These are phyloP conservation scores for Acanthamoeba lenticulata DNA, from an alignment of 208 protist species.

Conservation along the genomic window DNA sequence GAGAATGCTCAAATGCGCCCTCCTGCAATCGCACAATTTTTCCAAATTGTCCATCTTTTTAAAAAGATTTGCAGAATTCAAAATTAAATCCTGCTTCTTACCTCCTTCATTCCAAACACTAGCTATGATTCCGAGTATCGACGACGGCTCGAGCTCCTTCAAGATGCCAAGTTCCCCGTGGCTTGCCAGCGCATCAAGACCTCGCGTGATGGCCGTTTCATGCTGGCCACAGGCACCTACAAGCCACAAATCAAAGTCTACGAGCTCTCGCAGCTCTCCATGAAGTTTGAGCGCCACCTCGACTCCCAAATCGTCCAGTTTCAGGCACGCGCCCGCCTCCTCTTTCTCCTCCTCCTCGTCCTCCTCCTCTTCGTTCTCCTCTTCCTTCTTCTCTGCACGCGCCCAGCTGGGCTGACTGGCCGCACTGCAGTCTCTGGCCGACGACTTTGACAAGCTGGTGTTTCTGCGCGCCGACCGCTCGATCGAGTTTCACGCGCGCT, in stretches of 20 bases:
- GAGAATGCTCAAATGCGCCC: not conserved
- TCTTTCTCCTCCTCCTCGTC: not conserved
- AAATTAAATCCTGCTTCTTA: not conserved
- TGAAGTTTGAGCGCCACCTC: constrained; percentile 86
- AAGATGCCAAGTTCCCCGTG: constrained; percentile 77
- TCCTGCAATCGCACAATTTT: not conserved
- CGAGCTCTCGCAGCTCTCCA: constrained; percentile 78
- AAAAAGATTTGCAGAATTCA: not conserved
- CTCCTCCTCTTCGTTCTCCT: not conserved
- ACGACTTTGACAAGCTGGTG: constrained; percentile 84
- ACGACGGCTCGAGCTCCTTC: constrained; percentile 77
- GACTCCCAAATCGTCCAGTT: constrained; percentile 80
- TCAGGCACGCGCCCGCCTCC: constrained; percentile 10
- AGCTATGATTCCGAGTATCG: constrained; percentile 60
- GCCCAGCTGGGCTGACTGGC: too few relatives aligned
- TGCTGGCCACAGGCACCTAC: constrained; percentile 76
- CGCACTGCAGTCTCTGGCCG: constrained; percentile 78
- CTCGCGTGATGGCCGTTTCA: constrained; percentile 72
- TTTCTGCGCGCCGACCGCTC: constrained; percentile 81
- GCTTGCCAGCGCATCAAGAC: constrained; percentile 58
- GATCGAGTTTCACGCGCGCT: constrained; percentile 86
- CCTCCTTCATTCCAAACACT: not conserved
- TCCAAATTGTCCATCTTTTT: not conserved
- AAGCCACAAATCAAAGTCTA: constrained; percentile 73
- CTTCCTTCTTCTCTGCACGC: too few relatives aligned